Evolutionary conservation across 2,329 filamentous ascomycete species (phyloP).

Genomic region (Cyclaneusma minus): DNA sequence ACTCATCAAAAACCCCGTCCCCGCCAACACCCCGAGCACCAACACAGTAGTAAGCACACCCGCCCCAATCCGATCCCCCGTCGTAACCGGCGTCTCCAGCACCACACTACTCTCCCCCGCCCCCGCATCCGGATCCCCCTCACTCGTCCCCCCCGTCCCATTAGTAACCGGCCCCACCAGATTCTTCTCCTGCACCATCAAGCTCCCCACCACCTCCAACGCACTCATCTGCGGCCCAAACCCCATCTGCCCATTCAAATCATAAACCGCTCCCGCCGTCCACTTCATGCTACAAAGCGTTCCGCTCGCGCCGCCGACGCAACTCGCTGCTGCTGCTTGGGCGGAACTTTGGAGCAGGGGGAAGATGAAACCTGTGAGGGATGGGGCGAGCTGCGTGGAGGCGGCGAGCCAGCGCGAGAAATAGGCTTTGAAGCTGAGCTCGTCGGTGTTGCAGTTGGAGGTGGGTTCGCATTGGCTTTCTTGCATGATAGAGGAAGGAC

Average conservation of each 20-base stretch:
- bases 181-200: conserved; percentile 19
- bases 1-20: no score
- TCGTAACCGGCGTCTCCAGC: conserved; percentile 14
- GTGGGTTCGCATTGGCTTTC: conserved; percentile 51
- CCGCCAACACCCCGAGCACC: conserved; percentile 13
- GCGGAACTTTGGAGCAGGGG: conserved; percentile 42
- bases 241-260: conserved; percentile 20
- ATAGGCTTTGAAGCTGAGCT: conserved; percentile 58
- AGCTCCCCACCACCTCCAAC: conserved; percentile 26
- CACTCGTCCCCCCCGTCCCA: conserved; percentile 28
- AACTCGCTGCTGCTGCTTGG: conserved; percentile 42
- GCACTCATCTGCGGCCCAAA: conserved; percentile 40
- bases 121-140: conserved; percentile 12
- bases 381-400: conserved; percentile 45
- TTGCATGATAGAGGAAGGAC: conserved; percentile 41
- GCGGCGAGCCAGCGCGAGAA: conserved; percentile 49
- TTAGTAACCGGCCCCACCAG: conserved; percentile 25
- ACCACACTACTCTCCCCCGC: not conserved
- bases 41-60: conserved; percentile 23
- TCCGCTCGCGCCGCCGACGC: conserved; percentile 40
- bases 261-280: conserved; percentile 34
- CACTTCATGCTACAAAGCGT: conserved; percentile 52
- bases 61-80: conserved; percentile 22
- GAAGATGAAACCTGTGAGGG: conserved; percentile 35
- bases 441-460: conserved; percentile 51